Percentiles rank a stretch among this genome's conserved stretches.
phyloP scores from a whole-genome alignment of 2,329 filamentous ascomycete genomes.

The Dryadomyces quercivorus region DNA sequence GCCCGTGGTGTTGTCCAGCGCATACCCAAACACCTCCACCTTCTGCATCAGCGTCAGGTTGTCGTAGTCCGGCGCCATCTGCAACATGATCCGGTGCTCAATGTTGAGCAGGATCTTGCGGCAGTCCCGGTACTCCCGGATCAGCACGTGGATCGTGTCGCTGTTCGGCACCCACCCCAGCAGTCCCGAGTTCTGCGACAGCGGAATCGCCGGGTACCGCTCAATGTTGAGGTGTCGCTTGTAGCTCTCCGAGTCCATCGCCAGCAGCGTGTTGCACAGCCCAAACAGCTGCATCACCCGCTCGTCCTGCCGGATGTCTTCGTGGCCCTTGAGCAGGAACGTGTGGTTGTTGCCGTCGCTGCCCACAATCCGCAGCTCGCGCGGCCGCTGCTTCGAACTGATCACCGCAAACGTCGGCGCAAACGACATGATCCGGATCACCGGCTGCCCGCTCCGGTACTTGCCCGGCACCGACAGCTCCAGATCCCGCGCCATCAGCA shows the following conservation, averaged over 20 bases:
- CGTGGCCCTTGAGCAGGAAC: slow-evolving; percentile 94
- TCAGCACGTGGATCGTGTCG: slow-evolving; percentile 91
- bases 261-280: slow-evolving; percentile 87
- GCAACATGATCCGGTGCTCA: slow-evolving; percentile 98
- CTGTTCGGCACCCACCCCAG: slow-evolving; percentile 96
- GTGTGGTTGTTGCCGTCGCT: slow-evolving; percentile 82
- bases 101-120: slow-evolving; percentile 97
- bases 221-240: slow-evolving; percentile 97
- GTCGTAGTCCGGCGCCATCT: slow-evolving; percentile 99
- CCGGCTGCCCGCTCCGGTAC: slow-evolving; percentile 64
- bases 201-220: slow-evolving; percentile 87
- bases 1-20: slow-evolving; percentile 95
- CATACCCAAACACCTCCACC: slow-evolving; percentile 98
- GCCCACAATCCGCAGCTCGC: slow-evolving; percentile 77
- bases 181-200: slow-evolving; percentile 92
- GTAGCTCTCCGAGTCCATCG: slow-evolving; percentile 89
- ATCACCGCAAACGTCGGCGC: slow-evolving; percentile 86
- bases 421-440: slow-evolving; percentile 80
- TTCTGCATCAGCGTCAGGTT: slow-evolving; percentile 99
- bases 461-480: slow-evolving; percentile 94
- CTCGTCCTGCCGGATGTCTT: slow-evolving; percentile 97
- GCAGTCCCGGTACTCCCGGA: slow-evolving; percentile 93
- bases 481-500: slow-evolving; percentile 73
- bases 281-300: slow-evolving; percentile 99
- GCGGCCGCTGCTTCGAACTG: slow-evolving; percentile 89